phyloP scores from a whole-genome alignment of 192 early-diverging fungal genomes.

The Coemansia sp. region DNA sequence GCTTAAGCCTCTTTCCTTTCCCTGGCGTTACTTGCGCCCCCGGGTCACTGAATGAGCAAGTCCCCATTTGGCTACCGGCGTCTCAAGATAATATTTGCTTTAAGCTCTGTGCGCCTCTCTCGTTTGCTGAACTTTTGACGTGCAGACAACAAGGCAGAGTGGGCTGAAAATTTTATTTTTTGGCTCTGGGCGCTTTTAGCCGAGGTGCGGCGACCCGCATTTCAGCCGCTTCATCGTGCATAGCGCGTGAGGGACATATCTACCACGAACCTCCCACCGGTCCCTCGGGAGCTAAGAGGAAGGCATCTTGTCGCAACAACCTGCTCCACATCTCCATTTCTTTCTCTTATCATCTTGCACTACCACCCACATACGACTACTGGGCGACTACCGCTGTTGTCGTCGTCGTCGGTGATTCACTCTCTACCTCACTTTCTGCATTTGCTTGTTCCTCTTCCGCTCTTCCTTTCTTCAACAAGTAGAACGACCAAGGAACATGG shows the following conservation, averaged over 20 bases:
- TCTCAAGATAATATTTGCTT: not conserved
- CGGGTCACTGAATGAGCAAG: not conserved
- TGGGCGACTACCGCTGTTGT: not conserved
- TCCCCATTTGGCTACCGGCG: conserved; percentile 6
- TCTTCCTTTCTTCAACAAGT: not conserved
- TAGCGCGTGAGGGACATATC: not conserved
- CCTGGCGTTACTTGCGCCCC: not conserved
- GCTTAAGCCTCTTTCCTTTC: not conserved
- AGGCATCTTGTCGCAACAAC: not conserved
- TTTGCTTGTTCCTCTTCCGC: not conserved
- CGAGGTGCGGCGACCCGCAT: conserved; percentile 9
- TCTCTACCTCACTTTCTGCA: not conserved
- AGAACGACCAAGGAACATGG: not conserved
- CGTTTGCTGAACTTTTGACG: not conserved
- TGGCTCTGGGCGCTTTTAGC: conserved; percentile 3
- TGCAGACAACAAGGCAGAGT: not conserved
- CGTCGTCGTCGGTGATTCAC: not conserved
- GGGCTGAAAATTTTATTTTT: not conserved
- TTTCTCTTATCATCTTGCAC: not conserved
- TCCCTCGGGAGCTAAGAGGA: conserved; percentile 2
- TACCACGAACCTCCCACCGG: not conserved
- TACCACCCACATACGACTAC: not conserved
- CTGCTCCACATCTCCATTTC: not conserved
- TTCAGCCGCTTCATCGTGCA: conserved; percentile 1
- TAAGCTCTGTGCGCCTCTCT: conserved; percentile 10